Base-by-base conservation (phyloP, 2,329 filamentous ascomycete species). In the Alternaria novae-zelandiae region DNA sequence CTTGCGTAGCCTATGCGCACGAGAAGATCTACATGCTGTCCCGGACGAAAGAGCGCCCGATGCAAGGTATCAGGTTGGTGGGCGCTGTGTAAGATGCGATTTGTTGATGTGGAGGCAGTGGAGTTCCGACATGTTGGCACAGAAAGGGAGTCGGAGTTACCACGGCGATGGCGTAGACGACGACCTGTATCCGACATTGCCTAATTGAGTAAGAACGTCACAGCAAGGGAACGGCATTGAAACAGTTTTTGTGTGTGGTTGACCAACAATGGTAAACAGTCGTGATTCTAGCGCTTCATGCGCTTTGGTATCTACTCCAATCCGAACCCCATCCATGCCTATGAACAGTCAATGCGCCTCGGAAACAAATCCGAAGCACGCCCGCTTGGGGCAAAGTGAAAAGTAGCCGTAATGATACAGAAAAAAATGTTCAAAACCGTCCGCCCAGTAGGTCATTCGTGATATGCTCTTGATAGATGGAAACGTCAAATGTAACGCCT, bases 261-360 rank as follows among this genome's bases (percentile, higher is more conserved):
- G 25, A 50, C 60, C 60, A 63, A 63, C 55, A 47, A 47, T 58
- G 49, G 60, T 60, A 54, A 41, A 53, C 59, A 61, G 41, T 68
- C 66, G 54, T 66, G 56, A 67, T 70, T 69, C 57, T 66, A 62
- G 68, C 68, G 64, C 60, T 59, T 56, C 55, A 59, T 55, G 58
- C 68, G 68, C 66, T 60, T 62, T 70, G 68, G 68, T 70, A 70
- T 70, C 68, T 68, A 68, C 57, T 46, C 26, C 57, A 64, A 57
- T 64, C 61, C 61, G n/a, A 51, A 44, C 57, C 21, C 28, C 28
- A 50, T 26, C 43, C 45, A 30, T 30, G 36, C 49, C 44, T 64
- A 65, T 59, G 17, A 61, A 63, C 57, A 67, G 23, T 55, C 41
- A 46, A 53, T 28, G 41, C 49, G 11, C 26, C 47, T 30, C 44